Conservation (phyloP, 305 asterid genomes). For the Euphrasia arctica region DNA sequence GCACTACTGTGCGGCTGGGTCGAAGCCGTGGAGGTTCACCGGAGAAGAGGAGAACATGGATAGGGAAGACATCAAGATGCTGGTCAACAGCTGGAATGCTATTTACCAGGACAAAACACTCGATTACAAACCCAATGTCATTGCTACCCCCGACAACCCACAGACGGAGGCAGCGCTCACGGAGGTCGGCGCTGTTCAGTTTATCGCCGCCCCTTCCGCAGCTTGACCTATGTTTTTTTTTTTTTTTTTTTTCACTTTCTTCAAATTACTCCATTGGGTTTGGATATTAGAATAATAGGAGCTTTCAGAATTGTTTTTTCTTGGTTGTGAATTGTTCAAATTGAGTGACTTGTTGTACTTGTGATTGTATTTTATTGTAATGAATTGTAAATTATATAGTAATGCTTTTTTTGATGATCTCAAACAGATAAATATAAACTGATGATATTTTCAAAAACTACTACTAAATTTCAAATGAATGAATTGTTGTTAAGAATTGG, state of each 20-base stretch:
- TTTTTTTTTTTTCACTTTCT: background rate
- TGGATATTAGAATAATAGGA: background rate
- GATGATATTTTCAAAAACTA: no score
- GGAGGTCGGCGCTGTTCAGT: conserved; percentile 29
- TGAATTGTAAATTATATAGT: no score
- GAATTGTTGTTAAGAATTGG: no score
- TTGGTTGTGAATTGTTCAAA: background rate
- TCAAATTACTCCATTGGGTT: background rate
- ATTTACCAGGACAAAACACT: conserved; percentile 32
- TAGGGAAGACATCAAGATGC: conserved; percentile 34
- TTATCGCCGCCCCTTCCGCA: conserved; percentile 47
- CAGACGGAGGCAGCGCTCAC: conserved; percentile 16
- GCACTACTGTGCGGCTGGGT: conserved; percentile 58
- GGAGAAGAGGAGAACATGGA: conserved; percentile 39
- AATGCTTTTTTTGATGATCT: background rate
- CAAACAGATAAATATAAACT: background rate
- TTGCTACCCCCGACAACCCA: background rate
- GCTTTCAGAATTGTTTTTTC: no score
- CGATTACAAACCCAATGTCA: conserved; percentile 27
- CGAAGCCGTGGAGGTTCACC: conserved; percentile 52
- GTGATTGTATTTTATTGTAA: background rate
- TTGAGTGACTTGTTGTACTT: background rate
- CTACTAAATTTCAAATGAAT: no score
- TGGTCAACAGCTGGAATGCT: conserved; percentile 37
- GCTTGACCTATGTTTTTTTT: conserved; percentile 24